phyloP scores from a whole-genome alignment of 371 early-diverging fungal species.

The Mucor sp. region DNA sequence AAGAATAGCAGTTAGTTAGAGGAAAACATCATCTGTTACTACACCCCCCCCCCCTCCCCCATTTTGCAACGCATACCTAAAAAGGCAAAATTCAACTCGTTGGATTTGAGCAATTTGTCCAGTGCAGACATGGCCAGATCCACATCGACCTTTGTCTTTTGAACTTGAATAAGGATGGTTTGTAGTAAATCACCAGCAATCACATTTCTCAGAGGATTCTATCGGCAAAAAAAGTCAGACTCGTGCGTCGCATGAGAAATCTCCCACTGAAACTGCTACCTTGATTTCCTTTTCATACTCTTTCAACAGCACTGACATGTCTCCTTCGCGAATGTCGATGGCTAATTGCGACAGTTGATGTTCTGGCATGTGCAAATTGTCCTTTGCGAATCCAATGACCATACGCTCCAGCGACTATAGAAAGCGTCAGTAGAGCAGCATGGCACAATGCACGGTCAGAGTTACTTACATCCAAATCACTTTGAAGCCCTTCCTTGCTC shows the following conservation, averaged over 20 bases:
- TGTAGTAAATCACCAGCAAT: conserved; percentile 76
- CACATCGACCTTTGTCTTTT: conserved; percentile 90
- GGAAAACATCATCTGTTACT: background rate
- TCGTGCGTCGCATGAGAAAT: background rate
- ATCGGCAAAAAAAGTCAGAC: background rate
- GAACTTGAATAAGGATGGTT: conserved; percentile 88
- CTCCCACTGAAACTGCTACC: conserved; percentile 27
- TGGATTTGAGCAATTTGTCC: conserved; percentile 91
- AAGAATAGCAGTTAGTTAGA: background rate
- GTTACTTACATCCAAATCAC: conserved; percentile 74
- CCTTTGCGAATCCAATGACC: conserved; percentile 81
- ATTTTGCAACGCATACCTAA: conserved; percentile 48
- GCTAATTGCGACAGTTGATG: conserved; percentile 43
- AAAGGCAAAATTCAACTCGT: conserved; percentile 96
- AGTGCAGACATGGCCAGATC: conserved; percentile 91
- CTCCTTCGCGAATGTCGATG: conserved; percentile 68
- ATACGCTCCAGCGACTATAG: conserved; percentile 82
- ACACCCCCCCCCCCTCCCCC: no score
- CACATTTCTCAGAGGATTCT: conserved; percentile 65
- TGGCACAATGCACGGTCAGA: background rate
- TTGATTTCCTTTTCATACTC: conserved; percentile 82
- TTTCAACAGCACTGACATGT: conserved; percentile 76
- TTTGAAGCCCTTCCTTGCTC: conserved; percentile 73
- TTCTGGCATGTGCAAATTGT: conserved; percentile 50
- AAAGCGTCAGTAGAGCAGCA: background rate